Evolutionary conservation across 331 rosid genomes (phyloP), one percentile per base, ranked within the genome.

Genomic region (Saraca asoca): DNA sequence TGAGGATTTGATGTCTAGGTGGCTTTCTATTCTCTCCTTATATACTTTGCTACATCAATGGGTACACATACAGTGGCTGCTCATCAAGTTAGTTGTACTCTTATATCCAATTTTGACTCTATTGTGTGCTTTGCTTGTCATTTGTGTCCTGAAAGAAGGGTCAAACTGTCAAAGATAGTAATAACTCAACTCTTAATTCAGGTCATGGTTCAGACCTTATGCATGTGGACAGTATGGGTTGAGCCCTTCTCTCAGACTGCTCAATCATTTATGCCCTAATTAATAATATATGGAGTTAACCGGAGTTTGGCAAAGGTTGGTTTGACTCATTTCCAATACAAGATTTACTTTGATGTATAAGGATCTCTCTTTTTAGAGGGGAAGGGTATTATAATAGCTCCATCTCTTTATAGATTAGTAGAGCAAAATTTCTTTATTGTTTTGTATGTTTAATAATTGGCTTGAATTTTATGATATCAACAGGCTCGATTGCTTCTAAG

Each of bases 201-300:
- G 89, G 89, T 84, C 77, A 81, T 84, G 86, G 42, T 84, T 57
- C 89, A 84, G 79, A 70, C 79, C 7, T 79, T 72, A 61, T 66
- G 55, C 68, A 75, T 70, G 75, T 78, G 96, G 77, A 84, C 96
- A 1, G 96, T 93, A 35, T 93, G 95, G 95, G 98, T 96, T 54
- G 97, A 90, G 69, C 98, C 98, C 74, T 91, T 93, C 46, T 93
- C 95, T 52, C 98, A 90, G 83, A 85, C 98, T 64, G 98, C 98
- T 31, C 97, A 93, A 51, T 78, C 98, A 42, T 93, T 90, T 93
- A 90, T 93, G 95, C 96, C 96, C 96, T 2, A 97, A 84, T 69
- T 80, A n/a, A n/a, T 88, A 69, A 50, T 93, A 43, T 78, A 63
- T 73, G 98, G 98, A 67, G 87, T 43, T 24, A 75, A 83, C 33